A percentile compares a stretch with the other conserved stretches of the same genome.
These are phyloP conservation scores for Fusarium praegraminearum DNA, from an alignment of 2,329 filamentous ascomycete genomes.

Conservation along the genomic window DNA sequence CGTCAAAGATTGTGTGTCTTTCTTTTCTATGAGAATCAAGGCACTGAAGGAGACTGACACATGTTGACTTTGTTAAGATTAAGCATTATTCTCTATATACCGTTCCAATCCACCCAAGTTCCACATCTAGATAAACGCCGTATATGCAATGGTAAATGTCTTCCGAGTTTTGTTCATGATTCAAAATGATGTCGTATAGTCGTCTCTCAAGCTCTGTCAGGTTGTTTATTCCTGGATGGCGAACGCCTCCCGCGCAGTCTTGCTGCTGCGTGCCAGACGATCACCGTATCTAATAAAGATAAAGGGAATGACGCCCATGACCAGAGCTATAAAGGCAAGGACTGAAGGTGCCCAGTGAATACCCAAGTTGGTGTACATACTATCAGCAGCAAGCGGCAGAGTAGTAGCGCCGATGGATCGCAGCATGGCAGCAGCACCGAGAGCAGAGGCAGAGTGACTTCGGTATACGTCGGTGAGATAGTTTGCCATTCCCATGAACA, in stretches of 20 bases:
- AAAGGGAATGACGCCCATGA: constrained; percentile 52
- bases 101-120: not conserved
- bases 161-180: constrained; percentile 1
- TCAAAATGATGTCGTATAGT: constrained; percentile 3
- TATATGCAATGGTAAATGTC: not conserved
- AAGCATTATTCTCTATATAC: not conserved
- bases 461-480: constrained; percentile 53
- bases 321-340: constrained; percentile 50
- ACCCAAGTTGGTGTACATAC: constrained; percentile 51
- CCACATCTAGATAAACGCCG: constrained; percentile 8
- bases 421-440: constrained; percentile 51
- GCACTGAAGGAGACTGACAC: no score
- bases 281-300: constrained; percentile 51
- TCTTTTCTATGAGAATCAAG: not conserved
- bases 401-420: constrained; percentile 51
- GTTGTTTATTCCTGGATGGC: constrained; percentile 30
- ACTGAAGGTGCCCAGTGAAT: constrained; percentile 54
- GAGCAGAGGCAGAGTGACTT: constrained; percentile 52
- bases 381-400: constrained; percentile 50
- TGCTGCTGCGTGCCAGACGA: constrained; percentile 47
- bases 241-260: constrained; percentile 43
- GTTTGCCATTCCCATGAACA: constrained; percentile 54
- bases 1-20: no score
- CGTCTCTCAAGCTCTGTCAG: not conserved
- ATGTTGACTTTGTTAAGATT: not conserved